Percentiles rank a stretch among this genome's conserved stretches.
Evolutionary conservation across 305 asterid species (phyloP).

Genomic region (Fraxinus xanthoxyloides): DNA sequence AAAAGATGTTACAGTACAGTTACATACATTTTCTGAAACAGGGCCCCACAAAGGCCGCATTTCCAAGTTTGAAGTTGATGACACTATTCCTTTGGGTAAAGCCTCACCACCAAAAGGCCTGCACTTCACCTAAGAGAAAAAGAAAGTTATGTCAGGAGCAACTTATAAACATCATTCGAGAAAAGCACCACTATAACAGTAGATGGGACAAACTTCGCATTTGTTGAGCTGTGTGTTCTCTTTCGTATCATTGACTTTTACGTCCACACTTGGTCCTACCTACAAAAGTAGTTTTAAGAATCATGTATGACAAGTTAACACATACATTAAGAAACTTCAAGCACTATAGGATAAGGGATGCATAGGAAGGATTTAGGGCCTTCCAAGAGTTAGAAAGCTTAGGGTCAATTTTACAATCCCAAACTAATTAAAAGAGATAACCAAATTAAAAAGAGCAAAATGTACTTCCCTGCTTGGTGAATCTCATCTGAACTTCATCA

Average conservation of each 20-base stretch:
- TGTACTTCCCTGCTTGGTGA: neutral
- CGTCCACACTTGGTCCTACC: conserved; percentile 26
- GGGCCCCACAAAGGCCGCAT: conserved; percentile 78
- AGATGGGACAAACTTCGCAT: conserved; percentile 54
- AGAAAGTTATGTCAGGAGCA: conserved; percentile 12
- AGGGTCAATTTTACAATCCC: neutral
- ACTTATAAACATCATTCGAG: neutral
- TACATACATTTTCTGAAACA: conserved; percentile 45
- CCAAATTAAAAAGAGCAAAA: neutral
- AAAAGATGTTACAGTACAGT: neutral
- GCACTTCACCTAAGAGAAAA: conserved; percentile 52
- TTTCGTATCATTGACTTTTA: conserved; percentile 16
- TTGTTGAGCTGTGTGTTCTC: conserved; percentile 25
- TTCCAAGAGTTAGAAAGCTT: neutral
- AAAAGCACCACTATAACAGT: neutral
- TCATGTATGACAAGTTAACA: conserved; percentile 7
- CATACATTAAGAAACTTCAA: neutral
- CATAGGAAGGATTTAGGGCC: neutral
- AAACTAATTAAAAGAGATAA: neutral
- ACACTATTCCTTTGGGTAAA: conserved; percentile 81
- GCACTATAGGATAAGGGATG: neutral
- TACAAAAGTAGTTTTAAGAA: conserved; percentile 27
- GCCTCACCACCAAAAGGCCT: conserved; percentile 61
- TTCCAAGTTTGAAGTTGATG: conserved; percentile 64
- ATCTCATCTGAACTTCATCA: neutral